Base-by-base conservation (phyloP, 1,139 yeast species). In the Saccharomyces hybrid region DNA sequence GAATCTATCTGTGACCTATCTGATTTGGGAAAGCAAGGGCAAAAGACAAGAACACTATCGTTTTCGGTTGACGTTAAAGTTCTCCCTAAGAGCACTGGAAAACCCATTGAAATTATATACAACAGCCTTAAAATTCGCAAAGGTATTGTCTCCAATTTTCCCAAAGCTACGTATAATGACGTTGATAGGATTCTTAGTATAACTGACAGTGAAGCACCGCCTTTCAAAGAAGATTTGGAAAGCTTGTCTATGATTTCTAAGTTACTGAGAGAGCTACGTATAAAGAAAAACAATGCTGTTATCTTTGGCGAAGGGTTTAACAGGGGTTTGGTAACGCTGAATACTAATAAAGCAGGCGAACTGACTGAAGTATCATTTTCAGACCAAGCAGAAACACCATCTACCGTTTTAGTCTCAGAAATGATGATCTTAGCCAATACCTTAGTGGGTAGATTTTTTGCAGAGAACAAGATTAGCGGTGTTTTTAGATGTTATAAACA, bases 361-460 rank as follows among this genome's bases (percentile, higher is more conserved):
- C 25, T 48, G n/a, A 50, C 58, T 9, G 52, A 53, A 25, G 60
- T 67, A 47, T 23, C 58, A 11, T 60, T 72, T 52, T 59, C 58
- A n/a, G 63, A 64, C 11, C 65, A 65, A 44, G 49, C 27, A 16
- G 63, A 62, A 13, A 65, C 72, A 0, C 67, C 71, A 51, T 82
- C 90, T 0, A 80, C 78, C 48, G 62, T 73, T 2, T 70, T 91
- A 31, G 97, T 91, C 2, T 79, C 93, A 0, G 95, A 90, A 66
- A 70, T 86, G 54, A 91, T 91, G 98, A 79, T 91, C 32, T 72
- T 80, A 49, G 88, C 95, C 1, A 90, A 90, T 67, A 74, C 78
- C 28, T 70, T 84, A 1, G 78, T 84, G 1, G 91, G 91, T 0
- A 60, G 67, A 1, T 80, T 75, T 62, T 81, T 86, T 11, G 47